Conservation (phyloP, 164 flowering plant species). For the Buxus sempervirens region DNA sequence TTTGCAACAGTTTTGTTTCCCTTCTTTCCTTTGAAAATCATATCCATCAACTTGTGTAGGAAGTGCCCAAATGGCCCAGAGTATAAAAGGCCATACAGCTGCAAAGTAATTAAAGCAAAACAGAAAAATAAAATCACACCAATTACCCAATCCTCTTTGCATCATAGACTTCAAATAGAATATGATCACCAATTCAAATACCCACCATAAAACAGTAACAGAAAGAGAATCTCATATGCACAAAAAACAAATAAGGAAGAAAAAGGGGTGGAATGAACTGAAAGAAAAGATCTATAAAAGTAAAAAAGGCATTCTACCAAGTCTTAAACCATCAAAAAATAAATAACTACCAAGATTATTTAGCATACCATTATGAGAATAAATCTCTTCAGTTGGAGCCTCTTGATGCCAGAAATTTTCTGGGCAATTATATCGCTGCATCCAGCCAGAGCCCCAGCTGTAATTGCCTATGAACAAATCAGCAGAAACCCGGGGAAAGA, state of each 20-base stretch:
- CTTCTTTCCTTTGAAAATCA: slow-evolving; percentile 63
- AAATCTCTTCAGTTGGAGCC: slow-evolving; percentile 61
- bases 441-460: slow-evolving; percentile 69
- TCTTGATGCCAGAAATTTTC: slow-evolving; percentile 74
- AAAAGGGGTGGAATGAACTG: neutral
- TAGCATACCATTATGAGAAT: slow-evolving; percentile 60
- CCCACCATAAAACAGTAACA: too few species aligned
- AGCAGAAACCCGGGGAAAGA: neutral
- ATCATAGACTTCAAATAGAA: too few species aligned
- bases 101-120: slow-evolving; percentile 21
- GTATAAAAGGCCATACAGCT: slow-evolving; percentile 76
- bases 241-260: too few species aligned
- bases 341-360: neutral
- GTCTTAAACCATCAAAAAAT: neutral
- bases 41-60: slow-evolving; percentile 72
- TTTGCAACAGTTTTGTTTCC: slow-evolving; percentile 54
- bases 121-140: neutral
- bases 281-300: neutral
- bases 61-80: slow-evolving; percentile 84
- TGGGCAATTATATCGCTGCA: slow-evolving; percentile 68
- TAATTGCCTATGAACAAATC: slow-evolving; percentile 48
- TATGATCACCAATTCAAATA: too few species aligned
- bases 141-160: too few species aligned
- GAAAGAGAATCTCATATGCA: too few species aligned
- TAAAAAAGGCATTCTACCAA: neutral